Conservation (phyloP, 2,329 filamentous ascomycete genomes). For the Penicillium sp. region DNA sequence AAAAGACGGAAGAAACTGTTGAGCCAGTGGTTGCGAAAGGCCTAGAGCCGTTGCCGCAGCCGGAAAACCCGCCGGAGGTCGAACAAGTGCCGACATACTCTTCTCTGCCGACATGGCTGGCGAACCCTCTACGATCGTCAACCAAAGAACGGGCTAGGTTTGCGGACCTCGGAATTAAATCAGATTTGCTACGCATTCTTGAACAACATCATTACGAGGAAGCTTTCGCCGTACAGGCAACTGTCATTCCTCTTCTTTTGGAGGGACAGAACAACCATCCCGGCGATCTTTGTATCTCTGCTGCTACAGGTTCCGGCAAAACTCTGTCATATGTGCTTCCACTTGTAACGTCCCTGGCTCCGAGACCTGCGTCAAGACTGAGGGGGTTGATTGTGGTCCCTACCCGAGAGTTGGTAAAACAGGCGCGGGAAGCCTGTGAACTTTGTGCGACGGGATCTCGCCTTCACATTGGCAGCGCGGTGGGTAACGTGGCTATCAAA, state of each 20-base stretch:
- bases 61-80: conserved; percentile 50
- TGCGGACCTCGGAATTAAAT: conserved; percentile 55
- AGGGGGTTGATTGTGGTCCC: conserved; percentile 81
- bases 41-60: conserved; percentile 76
- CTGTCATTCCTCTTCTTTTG: conserved; percentile 72
- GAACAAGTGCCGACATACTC: conserved; percentile 63
- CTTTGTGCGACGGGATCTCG: conserved; percentile 65
- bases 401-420: conserved; percentile 81
- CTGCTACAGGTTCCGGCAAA: conserved; percentile 92
- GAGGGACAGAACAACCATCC: conserved; percentile 55
- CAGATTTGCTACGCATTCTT: conserved; percentile 57
- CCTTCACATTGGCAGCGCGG: conserved; percentile 71
- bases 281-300: conserved; percentile 82
- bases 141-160: conserved; percentile 59
- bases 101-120: conserved; percentile 74
- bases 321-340: conserved; percentile 87
- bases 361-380: conserved; percentile 58
- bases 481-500: conserved; percentile 71
- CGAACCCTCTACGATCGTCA: conserved; percentile 64
- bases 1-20: conserved; percentile 13
- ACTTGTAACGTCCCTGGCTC: conserved; percentile 68
- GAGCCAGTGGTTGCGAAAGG: conserved; percentile 46
- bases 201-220: conserved; percentile 61
- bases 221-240: conserved; percentile 74
- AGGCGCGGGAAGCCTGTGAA: conserved; percentile 74